Percentiles rank a stretch among this genome's conserved stretches.
These are phyloP conservation scores for Thermochaetoides thermophila DNA, from an alignment of 495 filamentous ascomycete genomes.

Conservation along the genomic window DNA sequence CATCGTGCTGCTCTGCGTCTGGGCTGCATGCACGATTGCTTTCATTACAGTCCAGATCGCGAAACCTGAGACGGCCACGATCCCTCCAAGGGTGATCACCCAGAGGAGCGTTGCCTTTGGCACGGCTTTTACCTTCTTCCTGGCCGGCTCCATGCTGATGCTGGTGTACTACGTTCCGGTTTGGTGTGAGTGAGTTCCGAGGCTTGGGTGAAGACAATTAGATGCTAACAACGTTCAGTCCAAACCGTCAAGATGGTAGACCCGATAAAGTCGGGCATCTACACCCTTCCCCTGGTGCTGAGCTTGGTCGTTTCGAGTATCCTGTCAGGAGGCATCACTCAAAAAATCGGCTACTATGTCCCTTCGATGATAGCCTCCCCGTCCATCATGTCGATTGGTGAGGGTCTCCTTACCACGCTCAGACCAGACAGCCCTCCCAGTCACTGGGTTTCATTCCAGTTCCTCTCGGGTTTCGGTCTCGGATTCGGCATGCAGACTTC, in stretches of 20 bases:
- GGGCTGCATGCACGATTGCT: conserved; percentile 40
- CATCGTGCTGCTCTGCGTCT: conserved; percentile 53
- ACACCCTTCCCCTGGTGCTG: conserved; percentile 44
- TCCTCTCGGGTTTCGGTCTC: conserved; percentile 55
- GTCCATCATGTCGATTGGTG: conserved; percentile 46
- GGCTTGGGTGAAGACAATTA: conserved; percentile 7
- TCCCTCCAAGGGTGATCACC: conserved; percentile 57
- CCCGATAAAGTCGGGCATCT: conserved; percentile 42
- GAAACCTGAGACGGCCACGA: conserved; percentile 57
- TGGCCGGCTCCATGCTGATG: conserved; percentile 55
- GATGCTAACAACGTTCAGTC: conserved; percentile 41
- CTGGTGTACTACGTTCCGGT: conserved; percentile 53
- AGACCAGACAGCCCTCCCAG: conserved; percentile 32
- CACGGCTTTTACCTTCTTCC: conserved; percentile 40
- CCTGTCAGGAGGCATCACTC: conserved; percentile 36
- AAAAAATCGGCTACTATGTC: conserved; percentile 51
- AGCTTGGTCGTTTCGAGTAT: conserved; percentile 35
- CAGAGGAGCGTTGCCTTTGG: conserved; percentile 58
- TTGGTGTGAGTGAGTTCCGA: conserved; percentile 47
- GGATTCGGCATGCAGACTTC: conserved; percentile 61
- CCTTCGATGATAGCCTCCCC: conserved; percentile 45
- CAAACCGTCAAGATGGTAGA: conserved; percentile 50
- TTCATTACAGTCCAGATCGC: conserved; percentile 55
- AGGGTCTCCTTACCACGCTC: conserved; percentile 55
- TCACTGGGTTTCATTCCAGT: conserved; percentile 60